Evolutionary conservation across 2,329 filamentous ascomycete genomes (phyloP).

Genomic region (Trichoderma atrobrunneum): DNA sequence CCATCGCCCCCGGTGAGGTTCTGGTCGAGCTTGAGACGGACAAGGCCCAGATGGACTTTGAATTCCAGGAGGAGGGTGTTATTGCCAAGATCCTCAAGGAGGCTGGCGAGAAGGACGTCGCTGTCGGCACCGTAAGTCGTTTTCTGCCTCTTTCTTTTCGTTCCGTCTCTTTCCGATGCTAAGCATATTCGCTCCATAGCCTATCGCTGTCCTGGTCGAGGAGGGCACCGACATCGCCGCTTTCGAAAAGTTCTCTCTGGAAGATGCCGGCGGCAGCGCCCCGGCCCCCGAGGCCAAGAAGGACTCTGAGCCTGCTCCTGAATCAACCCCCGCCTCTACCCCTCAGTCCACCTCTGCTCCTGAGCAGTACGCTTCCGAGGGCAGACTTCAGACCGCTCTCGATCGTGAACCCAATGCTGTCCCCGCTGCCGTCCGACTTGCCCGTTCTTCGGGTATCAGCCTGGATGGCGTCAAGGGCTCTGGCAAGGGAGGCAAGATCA

Average conservation of each 20-base stretch:
- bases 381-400: conserved; percentile 77
- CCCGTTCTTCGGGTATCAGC: conserved; percentile 78
- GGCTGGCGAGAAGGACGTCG: conserved; percentile 86
- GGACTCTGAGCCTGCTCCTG: conserved; percentile 63
- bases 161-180: conserved; percentile 10
- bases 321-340: conserved; percentile 50
- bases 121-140: conserved; percentile 84
- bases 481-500: conserved; percentile 82
- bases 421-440: conserved; percentile 74
- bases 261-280: conserved; percentile 84
- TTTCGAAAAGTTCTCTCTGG: conserved; percentile 83
- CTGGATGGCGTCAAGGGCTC: conserved; percentile 80
- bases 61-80: conserved; percentile 97
- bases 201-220: conserved; percentile 92
- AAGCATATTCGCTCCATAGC: conserved; percentile 51
- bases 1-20: conserved; percentile 86
- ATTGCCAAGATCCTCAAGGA: conserved; percentile 93
- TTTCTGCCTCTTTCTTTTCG: conserved; percentile 10
- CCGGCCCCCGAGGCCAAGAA: conserved; percentile 63
- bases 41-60: conserved; percentile 99
- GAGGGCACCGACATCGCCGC: conserved; percentile 83
- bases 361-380: conserved; percentile 70
- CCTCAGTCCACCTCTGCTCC: conserved; percentile 49
- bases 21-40: conserved; percentile 98
- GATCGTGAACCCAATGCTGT: conserved; percentile 75